Percentiles rank a stretch among this genome's conserved stretches.
Evolutionary conservation across 371 early-diverging fungal species (phyloP).

Genomic region (Blakeslea trispora): DNA sequence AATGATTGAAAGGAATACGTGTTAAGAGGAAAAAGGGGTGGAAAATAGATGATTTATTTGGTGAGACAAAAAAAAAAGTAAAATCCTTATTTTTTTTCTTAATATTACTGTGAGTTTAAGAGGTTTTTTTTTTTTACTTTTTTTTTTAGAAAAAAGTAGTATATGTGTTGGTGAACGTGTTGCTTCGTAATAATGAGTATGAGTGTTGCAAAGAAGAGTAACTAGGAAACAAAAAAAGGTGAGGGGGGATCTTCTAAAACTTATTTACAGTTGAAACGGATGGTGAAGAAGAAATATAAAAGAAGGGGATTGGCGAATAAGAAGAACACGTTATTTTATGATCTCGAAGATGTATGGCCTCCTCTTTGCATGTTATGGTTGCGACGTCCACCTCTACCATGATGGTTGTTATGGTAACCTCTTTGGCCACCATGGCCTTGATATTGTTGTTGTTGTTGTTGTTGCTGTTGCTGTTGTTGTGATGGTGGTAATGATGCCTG

Average conservation of each 20-base stretch:
- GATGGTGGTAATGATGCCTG: conserved; percentile 1
- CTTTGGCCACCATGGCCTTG: not conserved
- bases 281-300: not conserved
- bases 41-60: conserved; percentile 92
- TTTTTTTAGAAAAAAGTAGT: not conserved
- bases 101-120: not conserved
- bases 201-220: not conserved
- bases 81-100: no score
- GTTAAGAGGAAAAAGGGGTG: no score
- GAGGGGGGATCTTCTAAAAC: conserved; percentile 20
- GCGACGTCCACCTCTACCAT: conserved; percentile 7
- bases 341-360: conserved; percentile 17
- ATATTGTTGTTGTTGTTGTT: conserved; percentile 8
- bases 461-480: conserved; percentile 18
- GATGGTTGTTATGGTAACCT: not conserved
- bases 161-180: not conserved
- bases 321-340: conserved; percentile 9
- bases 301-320: not conserved
- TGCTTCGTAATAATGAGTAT: no score
- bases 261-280: conserved; percentile 17
- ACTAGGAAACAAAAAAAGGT: not conserved
- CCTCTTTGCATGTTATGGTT: conserved; percentile 7
- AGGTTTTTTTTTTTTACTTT: not conserved
- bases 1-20: no score
- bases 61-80: conserved; percentile 29